Percentiles rank a stretch among this genome's conserved stretches.
Conservation (phyloP, 2,329 filamentous ascomycete species). For the Corinectria fuckeliana region DNA sequence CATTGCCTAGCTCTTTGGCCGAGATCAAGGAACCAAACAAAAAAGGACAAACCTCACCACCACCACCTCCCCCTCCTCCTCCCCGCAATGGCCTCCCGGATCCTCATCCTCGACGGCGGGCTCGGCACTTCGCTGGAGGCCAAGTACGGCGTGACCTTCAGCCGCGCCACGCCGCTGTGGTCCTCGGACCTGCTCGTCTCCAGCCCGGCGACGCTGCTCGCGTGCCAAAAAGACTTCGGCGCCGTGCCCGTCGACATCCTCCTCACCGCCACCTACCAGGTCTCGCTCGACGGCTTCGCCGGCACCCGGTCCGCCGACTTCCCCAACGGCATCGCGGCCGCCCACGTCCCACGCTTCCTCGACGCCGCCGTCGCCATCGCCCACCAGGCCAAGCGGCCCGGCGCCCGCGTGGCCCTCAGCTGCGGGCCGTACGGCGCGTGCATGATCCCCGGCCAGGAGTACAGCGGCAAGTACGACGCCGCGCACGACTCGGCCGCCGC, state of each 20-base stretch:
- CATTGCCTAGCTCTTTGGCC: not conserved
- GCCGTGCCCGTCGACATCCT: conserved; percentile 66
- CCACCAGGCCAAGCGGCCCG: conserved; percentile 40
- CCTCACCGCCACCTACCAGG: conserved; percentile 72
- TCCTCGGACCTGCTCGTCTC: conserved; percentile 70
- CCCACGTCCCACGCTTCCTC: conserved; percentile 50
- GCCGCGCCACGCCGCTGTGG: conserved; percentile 65
- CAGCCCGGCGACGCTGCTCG: conserved; percentile 56
- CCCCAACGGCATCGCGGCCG: conserved; percentile 51
- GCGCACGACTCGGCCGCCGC: conserved; percentile 51
- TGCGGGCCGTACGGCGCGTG: conserved; percentile 72
- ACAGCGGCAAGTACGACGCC: conserved; percentile 65
- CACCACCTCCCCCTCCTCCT: conserved; percentile 39
- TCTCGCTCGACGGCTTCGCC: conserved; percentile 62
- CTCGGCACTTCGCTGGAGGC: conserved; percentile 71
- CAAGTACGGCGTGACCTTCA: conserved; percentile 60
- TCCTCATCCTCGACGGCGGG: conserved; percentile 69
- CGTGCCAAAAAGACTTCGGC: conserved; percentile 63
- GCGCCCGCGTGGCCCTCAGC: conserved; percentile 59
- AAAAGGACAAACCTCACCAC: not conserved
- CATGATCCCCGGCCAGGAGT: conserved; percentile 71
- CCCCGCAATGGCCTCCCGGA: conserved; percentile 37
- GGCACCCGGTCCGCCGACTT: conserved; percentile 52
- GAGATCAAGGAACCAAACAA: not conserved
- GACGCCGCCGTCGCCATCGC: conserved; percentile 53